These are phyloP conservation scores for Wickerhamomyces sp. DNA, from an alignment of 1,139 yeast species.

Conservation along the genomic window DNA sequence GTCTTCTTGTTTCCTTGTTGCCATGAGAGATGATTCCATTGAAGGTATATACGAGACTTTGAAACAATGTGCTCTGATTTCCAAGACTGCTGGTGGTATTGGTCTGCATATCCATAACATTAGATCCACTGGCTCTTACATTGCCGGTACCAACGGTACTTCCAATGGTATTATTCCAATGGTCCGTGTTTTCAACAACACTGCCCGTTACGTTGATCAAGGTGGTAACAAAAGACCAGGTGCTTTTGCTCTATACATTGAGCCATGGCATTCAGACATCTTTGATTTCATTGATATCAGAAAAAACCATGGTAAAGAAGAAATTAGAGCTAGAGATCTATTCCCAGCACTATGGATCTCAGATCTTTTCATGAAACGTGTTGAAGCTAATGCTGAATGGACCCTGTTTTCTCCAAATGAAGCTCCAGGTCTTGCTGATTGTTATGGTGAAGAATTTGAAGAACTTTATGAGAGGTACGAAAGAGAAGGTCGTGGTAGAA, in stretches of 20 bases:
- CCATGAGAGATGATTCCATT: conserved; percentile 86
- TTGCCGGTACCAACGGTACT: conserved; percentile 86
- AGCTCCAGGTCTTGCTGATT: conserved; percentile 78
- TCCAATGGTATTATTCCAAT: conserved; percentile 86
- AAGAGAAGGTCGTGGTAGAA: conserved; percentile 63
- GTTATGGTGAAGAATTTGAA: conserved; percentile 78
- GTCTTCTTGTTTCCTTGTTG: conserved; percentile 85
- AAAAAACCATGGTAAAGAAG: conserved; percentile 90
- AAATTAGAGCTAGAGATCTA: conserved; percentile 82
- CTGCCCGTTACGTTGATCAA: conserved; percentile 90
- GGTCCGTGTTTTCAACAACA: conserved; percentile 85
- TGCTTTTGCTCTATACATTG: conserved; percentile 83
- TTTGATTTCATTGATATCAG: conserved; percentile 80
- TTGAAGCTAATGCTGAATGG: conserved; percentile 75
- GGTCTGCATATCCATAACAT: conserved; percentile 82
- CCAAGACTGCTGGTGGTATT: conserved; percentile 89
- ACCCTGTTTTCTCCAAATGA: conserved; percentile 84
- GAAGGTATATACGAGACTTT: conserved; percentile 87
- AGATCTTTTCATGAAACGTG: conserved; percentile 86
- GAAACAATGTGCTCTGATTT: conserved; percentile 80
- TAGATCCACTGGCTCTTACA: conserved; percentile 80
- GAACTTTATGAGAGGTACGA: conserved; percentile 67
- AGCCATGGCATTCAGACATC: conserved; percentile 90
- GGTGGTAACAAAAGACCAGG: conserved; percentile 96
- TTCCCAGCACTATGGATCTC: conserved; percentile 93